These are phyloP conservation scores for Dioscorea zingiberensis DNA, from an alignment of 106 monocot species.

Conservation along the genomic window DNA sequence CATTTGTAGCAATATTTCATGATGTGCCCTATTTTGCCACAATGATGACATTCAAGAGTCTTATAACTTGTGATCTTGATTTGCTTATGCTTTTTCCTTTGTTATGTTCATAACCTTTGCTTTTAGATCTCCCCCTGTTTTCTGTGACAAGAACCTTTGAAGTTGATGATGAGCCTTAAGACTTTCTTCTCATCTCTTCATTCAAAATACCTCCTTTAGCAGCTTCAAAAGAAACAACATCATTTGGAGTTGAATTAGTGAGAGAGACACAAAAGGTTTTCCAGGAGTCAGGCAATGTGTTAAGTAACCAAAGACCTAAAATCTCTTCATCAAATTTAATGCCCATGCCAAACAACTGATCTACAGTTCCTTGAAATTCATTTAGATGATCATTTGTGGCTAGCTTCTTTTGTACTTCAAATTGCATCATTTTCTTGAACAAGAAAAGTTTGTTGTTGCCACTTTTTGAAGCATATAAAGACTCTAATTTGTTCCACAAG, in stretches of 20 bases:
- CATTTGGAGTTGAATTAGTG: not conserved
- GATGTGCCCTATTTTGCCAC: too few relatives aligned
- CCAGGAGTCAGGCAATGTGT: conserved; percentile 1
- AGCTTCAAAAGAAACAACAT: not conserved
- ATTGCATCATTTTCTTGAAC: not conserved
- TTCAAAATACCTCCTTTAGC: not conserved
- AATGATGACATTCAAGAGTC: not conserved
- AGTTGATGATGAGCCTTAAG: not conserved
- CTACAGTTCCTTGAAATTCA: not conserved
- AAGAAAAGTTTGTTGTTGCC: too few relatives aligned
- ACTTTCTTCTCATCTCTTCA: not conserved
- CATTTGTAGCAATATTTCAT: not conserved
- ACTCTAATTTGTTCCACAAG: too few relatives aligned
- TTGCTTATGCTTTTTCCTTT: not conserved
- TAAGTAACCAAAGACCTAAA: not conserved
- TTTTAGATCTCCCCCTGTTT: not conserved
- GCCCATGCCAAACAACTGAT: not conserved
- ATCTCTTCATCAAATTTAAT: conserved; percentile 1
- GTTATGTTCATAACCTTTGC: not conserved
- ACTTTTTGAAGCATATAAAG: too few relatives aligned
- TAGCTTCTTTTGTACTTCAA: not conserved
- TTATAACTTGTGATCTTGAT: not conserved
- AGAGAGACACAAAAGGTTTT: not conserved
- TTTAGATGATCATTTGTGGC: not conserved
- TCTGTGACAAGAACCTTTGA: not conserved